Percentiles rank a stretch among this genome's conserved stretches.
Conservation (phyloP, 2,329 filamentous ascomycete genomes). For the Fusarium miscanthi region DNA sequence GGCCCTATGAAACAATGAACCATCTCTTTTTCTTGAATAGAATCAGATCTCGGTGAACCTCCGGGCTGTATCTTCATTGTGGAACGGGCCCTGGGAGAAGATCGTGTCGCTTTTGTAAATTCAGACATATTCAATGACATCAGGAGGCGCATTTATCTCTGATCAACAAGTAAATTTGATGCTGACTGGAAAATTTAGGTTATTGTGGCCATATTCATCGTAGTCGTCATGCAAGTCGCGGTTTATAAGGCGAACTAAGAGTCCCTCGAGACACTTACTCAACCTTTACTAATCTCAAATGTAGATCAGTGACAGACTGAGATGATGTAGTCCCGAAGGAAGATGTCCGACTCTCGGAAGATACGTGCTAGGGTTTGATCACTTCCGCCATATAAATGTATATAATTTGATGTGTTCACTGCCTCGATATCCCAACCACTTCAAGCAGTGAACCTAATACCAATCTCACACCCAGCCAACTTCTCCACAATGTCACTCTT, state of each 20-base stretch:
- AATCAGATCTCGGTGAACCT: neutral
- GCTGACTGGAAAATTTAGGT: fast-evolving
- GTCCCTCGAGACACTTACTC: neutral
- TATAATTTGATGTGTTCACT: neutral
- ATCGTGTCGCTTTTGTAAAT: neutral
- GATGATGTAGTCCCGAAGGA: fast-evolving
- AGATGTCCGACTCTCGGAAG: neutral
- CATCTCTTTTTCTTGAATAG: neutral
- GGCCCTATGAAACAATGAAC: fast-evolving
- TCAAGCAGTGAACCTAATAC: neutral
- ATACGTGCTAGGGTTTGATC: fast-evolving
- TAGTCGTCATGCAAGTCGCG: neutral
- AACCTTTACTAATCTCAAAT: fast-evolving
- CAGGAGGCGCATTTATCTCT: fast-evolving
- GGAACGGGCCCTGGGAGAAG: neutral
- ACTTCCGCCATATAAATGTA: neutral
- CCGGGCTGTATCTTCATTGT: neutral
- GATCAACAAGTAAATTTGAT: neutral
- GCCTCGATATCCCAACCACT: neutral
- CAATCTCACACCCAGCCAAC: fast-evolving
- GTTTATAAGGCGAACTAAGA: neutral
- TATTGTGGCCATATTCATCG: neutral
- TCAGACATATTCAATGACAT: neutral
- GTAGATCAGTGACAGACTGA: fast-evolving
- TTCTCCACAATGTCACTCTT: neutral